Evolutionary conservation across 2,329 filamentous ascomycete genomes (phyloP), one percentile per base, ranked within the genome.

Genomic region (Colletotrichum lindemuthianum): DNA sequence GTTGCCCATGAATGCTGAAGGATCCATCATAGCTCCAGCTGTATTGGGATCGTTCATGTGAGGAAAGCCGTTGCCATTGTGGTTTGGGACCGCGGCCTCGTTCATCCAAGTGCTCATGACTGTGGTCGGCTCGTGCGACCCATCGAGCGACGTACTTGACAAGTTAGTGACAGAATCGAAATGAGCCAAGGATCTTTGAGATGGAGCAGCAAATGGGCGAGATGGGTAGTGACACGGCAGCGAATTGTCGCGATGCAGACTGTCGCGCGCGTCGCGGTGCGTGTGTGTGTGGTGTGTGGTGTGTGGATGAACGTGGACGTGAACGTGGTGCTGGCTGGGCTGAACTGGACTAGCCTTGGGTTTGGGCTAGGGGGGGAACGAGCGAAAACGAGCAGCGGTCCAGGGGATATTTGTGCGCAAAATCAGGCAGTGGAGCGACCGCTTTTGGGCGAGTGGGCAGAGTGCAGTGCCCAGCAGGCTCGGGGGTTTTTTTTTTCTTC

Each of bases 21-120:
- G 86, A 74, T 90, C 88, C 82, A 90, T 89, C 84, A 90, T 89
- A 75, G 77, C 78, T 70, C 78, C 79, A 63, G 77, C 79, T 68
- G 77, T 76, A 74, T 87, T 88, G 49, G 86, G 83, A 73, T 90
- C 86, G 76, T 82, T 86, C 79, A 89, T 84, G 74, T 88, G 86
- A 71, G 85, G 82, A 77, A 89, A 89, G 81, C 85, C 84, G 81
- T 86, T 88, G 83, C 86, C 86, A 88, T 89, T 88, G 79, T 89
- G 87, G 78, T 88, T 90, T 73, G 86, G 85, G 80, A 88, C 82
- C 77, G 83, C 83, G 79, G 87, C 82, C 78, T 90, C 88, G 79
- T 89, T 90, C 84, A 90, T 89, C 88, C 88, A 90, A 81, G 87
- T 86, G 83, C 85, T 90, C 88, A 90, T 90, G 82, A 85, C 85